These are phyloP conservation scores for Exophiala aquamarina DNA, from an alignment of 2,329 filamentous ascomycete genomes.

Conservation along the genomic window DNA sequence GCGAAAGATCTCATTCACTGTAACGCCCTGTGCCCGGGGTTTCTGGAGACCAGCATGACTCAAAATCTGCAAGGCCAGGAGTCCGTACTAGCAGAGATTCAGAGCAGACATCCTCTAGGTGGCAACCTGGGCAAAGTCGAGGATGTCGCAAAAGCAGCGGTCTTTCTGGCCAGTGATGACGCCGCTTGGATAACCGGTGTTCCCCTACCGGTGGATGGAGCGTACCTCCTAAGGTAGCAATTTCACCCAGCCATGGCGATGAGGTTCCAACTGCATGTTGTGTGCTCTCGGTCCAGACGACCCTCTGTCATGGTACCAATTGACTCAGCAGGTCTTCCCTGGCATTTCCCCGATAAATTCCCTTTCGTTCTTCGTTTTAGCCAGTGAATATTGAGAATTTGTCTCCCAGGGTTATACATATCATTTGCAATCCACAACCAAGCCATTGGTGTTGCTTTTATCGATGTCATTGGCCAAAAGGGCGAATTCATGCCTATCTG, in stretches of 20 bases:
- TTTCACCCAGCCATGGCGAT: neutral
- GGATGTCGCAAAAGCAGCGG: slow-evolving; percentile 41
- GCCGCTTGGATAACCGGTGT: slow-evolving; percentile 47
- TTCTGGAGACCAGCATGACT: slow-evolving; percentile 38
- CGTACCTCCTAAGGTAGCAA: slow-evolving; percentile 33
- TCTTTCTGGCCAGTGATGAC: slow-evolving; percentile 50
- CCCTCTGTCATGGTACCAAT: no score
- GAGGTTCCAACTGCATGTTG: neutral
- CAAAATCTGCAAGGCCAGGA: slow-evolving; percentile 37
- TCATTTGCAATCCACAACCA: no score
- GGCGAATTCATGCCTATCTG: no score
- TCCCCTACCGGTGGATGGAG: slow-evolving; percentile 48
- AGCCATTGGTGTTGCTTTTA: no score
- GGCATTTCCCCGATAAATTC: no score
- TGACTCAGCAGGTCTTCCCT: no score
- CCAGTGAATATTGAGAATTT: no score
- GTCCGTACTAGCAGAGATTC: slow-evolving; percentile 18
- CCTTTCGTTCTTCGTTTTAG: no score
- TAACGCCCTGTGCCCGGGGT: slow-evolving; percentile 45
- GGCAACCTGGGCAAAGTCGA: slow-evolving; percentile 22
- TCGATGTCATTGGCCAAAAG: no score
- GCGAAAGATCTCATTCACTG: slow-evolving; percentile 42
- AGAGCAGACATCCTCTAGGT: slow-evolving; percentile 18
- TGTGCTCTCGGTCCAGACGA: no score
- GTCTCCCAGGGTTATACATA: no score